Evolutionary conservation across 345 rosid genomes (phyloP), one percentile per base, ranked within the genome.

Genomic region (Heritiera fomes): DNA sequence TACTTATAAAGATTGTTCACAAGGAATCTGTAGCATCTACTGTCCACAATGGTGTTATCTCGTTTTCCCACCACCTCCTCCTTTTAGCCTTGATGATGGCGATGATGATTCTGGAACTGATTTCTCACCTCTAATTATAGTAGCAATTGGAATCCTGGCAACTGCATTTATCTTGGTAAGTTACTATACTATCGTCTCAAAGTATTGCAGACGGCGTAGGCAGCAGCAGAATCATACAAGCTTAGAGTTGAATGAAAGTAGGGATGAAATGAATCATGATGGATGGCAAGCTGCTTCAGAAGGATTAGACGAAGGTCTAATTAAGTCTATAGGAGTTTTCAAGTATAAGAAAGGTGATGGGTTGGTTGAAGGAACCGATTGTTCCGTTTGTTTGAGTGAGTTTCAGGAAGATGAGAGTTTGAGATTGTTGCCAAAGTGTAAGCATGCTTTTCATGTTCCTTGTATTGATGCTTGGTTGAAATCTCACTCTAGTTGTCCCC

Each of bases 41-140:
- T 95, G 98, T 66, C 97, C 97, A 0, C 94, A 93, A 77, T 88
- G 97, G 95, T 95, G 98, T 81, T 91, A 90, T 85, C 74, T 88
- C 61, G 75, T 88, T 71, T 91, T 92, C 91, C 89, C 95, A 46
- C 97, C 97, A 64, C 98, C 95, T 1, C 94, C 97, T 32, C 87
- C 96, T 49, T 83, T 77, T 9, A 6, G 55, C 71, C 40, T 76
- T 4, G 58, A 15, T 53, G 58, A 53, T 53, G 58, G n/a, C 11
- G n/a, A 86, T 15, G 89, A 89, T 34, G 82, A 61, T n/a, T n/a
- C 52, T 8, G 46, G 84, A 55, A 53, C 89, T 18, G 82, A 77
- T 55, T 87, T 91, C 83, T 91, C 94, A 6, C 97, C 97, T 73
- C 91, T 92, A 2, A 88, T 93, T 23, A 91, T 92, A 3, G 97